A percentile compares a stretch with the other conserved stretches of the same genome.
phyloP scores from a whole-genome alignment of 2,329 filamentous ascomycete species.

The Moelleriella libera region DNA sequence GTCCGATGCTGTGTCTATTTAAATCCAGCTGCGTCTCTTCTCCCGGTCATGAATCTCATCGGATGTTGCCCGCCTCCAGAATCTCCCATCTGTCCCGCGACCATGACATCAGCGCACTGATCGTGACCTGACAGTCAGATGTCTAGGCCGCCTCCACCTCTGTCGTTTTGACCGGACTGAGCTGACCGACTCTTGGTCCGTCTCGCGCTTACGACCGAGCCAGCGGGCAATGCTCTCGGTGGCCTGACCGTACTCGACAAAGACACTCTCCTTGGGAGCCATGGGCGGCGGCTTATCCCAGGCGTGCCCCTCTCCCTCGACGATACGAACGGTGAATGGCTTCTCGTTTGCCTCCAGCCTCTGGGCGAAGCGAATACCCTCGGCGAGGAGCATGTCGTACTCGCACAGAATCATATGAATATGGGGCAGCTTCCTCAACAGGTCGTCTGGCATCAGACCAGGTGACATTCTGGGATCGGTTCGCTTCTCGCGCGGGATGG shows the following conservation, averaged over 20 bases:
- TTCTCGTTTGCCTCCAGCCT: conserved; percentile 28
- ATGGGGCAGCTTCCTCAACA: conserved; percentile 36
- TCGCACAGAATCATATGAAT: conserved; percentile 49
- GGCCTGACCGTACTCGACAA: conserved; percentile 30
- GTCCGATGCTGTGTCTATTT: too few species aligned
- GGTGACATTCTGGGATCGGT: conserved; percentile 43
- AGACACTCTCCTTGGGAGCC: conserved; percentile 26
- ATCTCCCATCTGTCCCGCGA: too few species aligned
- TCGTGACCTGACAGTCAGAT: conserved; percentile 17
- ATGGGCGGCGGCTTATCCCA: conserved; percentile 34
- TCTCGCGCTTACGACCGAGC: conserved; percentile 23
- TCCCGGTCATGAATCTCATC: too few species aligned
- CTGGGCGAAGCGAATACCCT: conserved; percentile 46
- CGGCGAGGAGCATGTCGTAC: conserved; percentile 48
- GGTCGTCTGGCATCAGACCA: conserved; percentile 36
- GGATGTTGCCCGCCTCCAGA: too few species aligned
- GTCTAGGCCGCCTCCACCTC: conserved; percentile 16
- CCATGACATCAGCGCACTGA: conserved; percentile 8
- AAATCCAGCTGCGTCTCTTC: too few species aligned
- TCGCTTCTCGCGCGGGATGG: conserved; percentile 28
- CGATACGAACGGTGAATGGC: conserved; percentile 24
- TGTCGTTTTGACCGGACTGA: conserved; percentile 19
- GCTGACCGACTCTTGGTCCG: conserved; percentile 19
- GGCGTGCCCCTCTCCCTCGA: conserved; percentile 29
- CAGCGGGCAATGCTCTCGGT: conserved; percentile 25